Conservation (phyloP, 148 eudicot genomes). For the Rhododendron griersonianum region DNA sequence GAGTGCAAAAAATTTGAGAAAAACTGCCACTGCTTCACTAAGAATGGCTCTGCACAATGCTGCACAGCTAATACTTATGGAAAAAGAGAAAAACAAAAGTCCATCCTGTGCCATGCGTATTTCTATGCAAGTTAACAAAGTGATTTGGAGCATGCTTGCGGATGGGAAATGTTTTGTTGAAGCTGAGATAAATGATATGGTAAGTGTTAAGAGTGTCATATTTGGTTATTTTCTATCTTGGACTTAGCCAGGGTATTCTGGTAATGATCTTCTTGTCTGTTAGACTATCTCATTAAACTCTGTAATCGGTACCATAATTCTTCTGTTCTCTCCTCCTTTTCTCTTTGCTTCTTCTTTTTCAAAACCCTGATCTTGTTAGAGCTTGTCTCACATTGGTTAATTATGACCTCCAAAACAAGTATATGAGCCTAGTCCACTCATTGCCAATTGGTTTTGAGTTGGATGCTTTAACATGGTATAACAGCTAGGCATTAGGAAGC, state of each 20-base stretch:
- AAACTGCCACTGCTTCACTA: slow-evolving; percentile 67
- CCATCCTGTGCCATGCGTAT: slow-evolving; percentile 98
- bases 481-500: no score
- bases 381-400: no score
- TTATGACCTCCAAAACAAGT: no score
- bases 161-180: slow-evolving; percentile 97
- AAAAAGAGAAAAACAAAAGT: slow-evolving; percentile 93
- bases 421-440: no score
- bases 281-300: background rate
- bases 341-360: background rate
- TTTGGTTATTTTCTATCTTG: background rate
- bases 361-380: background rate
- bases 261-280: background rate
- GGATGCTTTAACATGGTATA: no score
- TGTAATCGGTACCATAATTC: background rate
- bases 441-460: no score
- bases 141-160: slow-evolving; percentile 95
- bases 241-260: background rate
- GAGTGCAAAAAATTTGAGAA: slow-evolving; percentile 59
- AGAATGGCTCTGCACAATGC: slow-evolving; percentile 89
- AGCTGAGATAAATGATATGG: slow-evolving; percentile 98
- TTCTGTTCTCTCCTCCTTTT: background rate
- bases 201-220: slow-evolving; percentile 26
- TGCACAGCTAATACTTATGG: slow-evolving; percentile 76
- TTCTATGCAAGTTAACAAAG: slow-evolving; percentile 80